phyloP scores from a whole-genome alignment of 2,329 filamentous ascomycete genomes.

The Ceratocystis cubensis region DNA sequence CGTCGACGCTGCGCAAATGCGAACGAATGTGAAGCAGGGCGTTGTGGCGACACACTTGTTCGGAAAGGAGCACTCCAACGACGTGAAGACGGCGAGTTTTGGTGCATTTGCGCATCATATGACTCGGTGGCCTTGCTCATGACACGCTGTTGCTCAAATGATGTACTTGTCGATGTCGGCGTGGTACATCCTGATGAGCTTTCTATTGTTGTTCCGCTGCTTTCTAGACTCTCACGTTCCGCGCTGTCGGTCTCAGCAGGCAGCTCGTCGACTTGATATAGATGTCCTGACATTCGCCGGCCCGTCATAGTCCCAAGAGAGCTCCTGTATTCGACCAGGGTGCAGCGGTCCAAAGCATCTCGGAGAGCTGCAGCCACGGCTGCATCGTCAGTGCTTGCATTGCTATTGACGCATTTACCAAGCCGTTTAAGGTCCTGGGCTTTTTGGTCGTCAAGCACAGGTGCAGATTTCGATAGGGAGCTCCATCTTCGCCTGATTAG shows the following conservation, averaged over 20 bases:
- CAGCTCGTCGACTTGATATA: conserved; percentile 18
- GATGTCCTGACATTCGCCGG: conserved; percentile 13
- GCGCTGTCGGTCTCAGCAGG: neutral
- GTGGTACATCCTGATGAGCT: conserved; percentile 7
- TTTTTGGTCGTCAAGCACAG: conserved; percentile 14
- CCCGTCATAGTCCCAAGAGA: neutral
- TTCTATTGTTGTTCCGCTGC: neutral
- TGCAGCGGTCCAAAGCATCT: neutral
- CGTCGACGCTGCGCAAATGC: conserved; percentile 16
- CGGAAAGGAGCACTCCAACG: conserved; percentile 14
- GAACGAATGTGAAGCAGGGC: conserved; percentile 18
- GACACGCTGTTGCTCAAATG: neutral
- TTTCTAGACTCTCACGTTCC: conserved; percentile 1
- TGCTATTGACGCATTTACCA: conserved; percentile 18
- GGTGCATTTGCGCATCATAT: neutral
- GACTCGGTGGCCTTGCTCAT: neutral
- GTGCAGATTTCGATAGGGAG: conserved; percentile 8
- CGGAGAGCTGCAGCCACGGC: conserved; percentile 7
- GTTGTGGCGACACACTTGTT: neutral
- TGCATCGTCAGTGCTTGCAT: conserved; percentile 11
- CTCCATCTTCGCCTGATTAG: conserved; percentile 15
- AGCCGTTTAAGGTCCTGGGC: conserved; percentile 13
- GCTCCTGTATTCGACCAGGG: neutral
- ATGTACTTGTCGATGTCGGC: neutral
- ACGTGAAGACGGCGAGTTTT: neutral